A percentile compares a stretch with the other conserved stretches of the same genome.
Evolutionary conservation across 345 rosid species (phyloP).

Genomic region (Corchorus capsularis): DNA sequence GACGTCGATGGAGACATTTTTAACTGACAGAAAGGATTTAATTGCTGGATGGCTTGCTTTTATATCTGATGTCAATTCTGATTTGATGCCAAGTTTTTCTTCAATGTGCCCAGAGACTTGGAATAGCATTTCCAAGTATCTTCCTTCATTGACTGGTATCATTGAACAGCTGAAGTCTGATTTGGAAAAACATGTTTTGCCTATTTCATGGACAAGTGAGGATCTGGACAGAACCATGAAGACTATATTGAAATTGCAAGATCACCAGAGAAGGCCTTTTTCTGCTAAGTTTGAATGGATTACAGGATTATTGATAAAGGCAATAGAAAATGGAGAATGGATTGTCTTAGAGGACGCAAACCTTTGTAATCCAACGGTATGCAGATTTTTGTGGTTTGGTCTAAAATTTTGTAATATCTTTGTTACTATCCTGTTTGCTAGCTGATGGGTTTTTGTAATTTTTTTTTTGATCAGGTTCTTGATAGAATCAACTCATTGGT

Average conservation of each 20-base stretch:
- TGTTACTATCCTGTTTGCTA: neutral
- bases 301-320: constrained; percentile 74
- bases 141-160: constrained; percentile 52
- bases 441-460: constrained; percentile 14
- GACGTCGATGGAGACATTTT: constrained; percentile 42
- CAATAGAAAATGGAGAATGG: constrained; percentile 98
- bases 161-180: constrained; percentile 49
- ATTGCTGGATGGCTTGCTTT: constrained; percentile 69
- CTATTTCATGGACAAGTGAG: constrained; percentile 52
- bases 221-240: constrained; percentile 52
- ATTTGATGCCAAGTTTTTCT: constrained; percentile 39
- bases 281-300: constrained; percentile 97
- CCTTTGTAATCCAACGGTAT: constrained; percentile 96
- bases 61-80: constrained; percentile 44
- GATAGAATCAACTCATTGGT: constrained; percentile 97
- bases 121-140: constrained; percentile 39
- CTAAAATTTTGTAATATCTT: constrained; percentile 18
- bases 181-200: constrained; percentile 37
- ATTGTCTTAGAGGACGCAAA: constrained; percentile 88
- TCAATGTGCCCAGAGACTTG: constrained; percentile 30
- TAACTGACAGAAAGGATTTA: constrained; percentile 43
- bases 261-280: constrained; percentile 38
- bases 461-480: constrained; percentile 60
- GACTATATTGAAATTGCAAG: constrained; percentile 59
- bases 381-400: neutral